These are phyloP conservation scores for Coprinellus aureogranulatus DNA, from an alignment of 768 basidiomycete species.

Conservation along the genomic window DNA sequence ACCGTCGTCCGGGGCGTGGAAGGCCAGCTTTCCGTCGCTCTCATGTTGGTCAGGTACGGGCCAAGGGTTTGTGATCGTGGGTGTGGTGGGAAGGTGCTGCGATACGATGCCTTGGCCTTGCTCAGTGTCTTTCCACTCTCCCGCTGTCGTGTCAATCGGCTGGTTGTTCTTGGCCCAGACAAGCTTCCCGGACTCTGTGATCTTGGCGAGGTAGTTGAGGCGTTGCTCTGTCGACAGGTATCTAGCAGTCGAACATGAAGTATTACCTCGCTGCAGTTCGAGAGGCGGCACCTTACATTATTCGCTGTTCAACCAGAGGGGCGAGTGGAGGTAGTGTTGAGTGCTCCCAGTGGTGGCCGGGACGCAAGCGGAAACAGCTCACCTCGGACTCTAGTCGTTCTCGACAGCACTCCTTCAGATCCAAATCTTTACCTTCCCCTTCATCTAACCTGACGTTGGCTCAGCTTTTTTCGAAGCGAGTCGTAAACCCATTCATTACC, in stretches of 20 bases:
- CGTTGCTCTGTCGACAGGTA: conserved; percentile 61
- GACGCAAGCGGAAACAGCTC: no score
- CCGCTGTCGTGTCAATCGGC: conserved; percentile 58
- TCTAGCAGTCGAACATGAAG: no score
- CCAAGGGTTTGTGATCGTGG: not conserved
- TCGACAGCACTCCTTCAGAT: conserved; percentile 56
- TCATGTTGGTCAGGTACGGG: not conserved
- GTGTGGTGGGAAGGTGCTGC: conserved; percentile 5
- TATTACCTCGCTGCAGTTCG: no score
- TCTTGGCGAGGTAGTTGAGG: conserved; percentile 61
- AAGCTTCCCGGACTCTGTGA: conserved; percentile 52
- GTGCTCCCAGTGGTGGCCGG: no score
- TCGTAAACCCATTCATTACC: conserved; percentile 28
- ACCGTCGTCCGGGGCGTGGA: no score
- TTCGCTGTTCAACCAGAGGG: not conserved
- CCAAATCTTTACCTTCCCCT: conserved; percentile 55
- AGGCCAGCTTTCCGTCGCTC: no score
- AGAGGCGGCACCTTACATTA: not conserved
- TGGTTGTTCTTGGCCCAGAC: conserved; percentile 58
- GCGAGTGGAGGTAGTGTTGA: no score
- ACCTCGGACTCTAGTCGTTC: conserved; percentile 62
- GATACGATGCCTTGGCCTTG: conserved; percentile 54
- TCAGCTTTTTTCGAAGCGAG: not conserved
- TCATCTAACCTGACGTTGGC: conserved; percentile 52
- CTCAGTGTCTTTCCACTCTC: conserved; percentile 62